phyloP scores from a whole-genome alignment of 2,329 filamentous ascomycete genomes.

The Aspergillus sp. region DNA sequence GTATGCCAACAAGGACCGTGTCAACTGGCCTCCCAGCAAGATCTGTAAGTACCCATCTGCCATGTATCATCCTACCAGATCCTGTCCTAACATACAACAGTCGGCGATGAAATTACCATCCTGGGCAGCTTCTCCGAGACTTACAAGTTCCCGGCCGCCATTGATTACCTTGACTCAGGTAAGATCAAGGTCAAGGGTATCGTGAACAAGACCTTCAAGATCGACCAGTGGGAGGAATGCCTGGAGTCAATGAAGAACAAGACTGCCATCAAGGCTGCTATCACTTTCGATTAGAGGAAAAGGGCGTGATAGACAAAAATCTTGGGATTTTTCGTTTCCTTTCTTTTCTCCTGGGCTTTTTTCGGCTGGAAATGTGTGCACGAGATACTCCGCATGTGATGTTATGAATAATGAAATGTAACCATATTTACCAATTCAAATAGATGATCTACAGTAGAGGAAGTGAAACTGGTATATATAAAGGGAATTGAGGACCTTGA shows the following conservation, averaged over 20 bases:
- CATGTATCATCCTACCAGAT: background rate
- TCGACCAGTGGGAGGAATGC: constrained; percentile 69
- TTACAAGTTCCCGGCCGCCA: constrained; percentile 62
- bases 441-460: no score
- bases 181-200: constrained; percentile 56
- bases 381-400: no score
- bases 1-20: constrained; percentile 58
- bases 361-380: no score
- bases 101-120: constrained; percentile 64
- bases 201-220: constrained; percentile 67
- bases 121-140: constrained; percentile 70
- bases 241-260: constrained; percentile 68
- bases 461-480: no score
- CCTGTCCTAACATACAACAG: constrained; percentile 15
- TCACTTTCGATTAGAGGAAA: constrained; percentile 57
- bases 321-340: no score
- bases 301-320: no score
- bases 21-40: constrained; percentile 66
- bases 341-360: no score
- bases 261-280: constrained; percentile 68
- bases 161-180: constrained; percentile 46
- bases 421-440: no score
- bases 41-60: constrained; percentile 50
- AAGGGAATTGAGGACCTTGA: no score
- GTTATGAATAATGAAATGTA: no score